These are phyloP conservation scores for Tulasnella sp. DNA, from an alignment of 768 basidiomycete species.

Conservation along the genomic window DNA sequence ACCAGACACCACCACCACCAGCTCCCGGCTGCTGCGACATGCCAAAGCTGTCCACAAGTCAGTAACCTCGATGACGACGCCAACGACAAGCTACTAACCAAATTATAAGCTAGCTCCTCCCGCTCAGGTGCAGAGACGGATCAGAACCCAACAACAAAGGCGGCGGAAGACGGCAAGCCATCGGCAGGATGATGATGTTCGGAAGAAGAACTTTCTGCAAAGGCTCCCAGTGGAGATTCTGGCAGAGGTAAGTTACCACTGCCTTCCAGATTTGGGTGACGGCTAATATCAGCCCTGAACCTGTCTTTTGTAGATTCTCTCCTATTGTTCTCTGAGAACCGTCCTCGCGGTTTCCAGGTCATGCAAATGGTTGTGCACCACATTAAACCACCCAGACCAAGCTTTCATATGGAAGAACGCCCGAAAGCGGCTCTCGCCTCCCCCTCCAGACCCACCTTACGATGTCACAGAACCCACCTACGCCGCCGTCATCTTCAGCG, in stretches of 20 bases:
- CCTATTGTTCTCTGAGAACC: conserved; percentile 13
- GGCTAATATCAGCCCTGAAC: background rate
- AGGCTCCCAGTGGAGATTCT: conserved; percentile 14
- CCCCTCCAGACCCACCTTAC: conserved; percentile 26
- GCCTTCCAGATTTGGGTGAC: background rate
- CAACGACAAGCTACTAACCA: background rate
- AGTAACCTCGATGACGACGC: background rate
- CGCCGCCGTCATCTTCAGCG: conserved; percentile 19
- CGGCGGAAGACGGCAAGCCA: background rate
- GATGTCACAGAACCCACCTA: conserved; percentile 26
- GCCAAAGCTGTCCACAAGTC: background rate
- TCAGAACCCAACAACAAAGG: background rate
- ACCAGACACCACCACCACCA: too few relatives aligned
- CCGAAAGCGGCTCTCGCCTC: background rate
- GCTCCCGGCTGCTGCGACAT: background rate
- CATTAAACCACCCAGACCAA: conserved; percentile 19
- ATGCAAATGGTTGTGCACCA: conserved; percentile 24
- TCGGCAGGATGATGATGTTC: background rate
- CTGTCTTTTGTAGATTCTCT: background rate
- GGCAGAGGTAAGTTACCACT: background rate
- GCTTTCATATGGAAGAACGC: conserved; percentile 26
- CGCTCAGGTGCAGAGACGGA: background rate
- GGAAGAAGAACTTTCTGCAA: background rate
- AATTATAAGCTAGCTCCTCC: background rate
- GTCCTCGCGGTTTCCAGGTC: conserved; percentile 20